phyloP scores from a whole-genome alignment of 78 protist genomes.

The Monosiga brevicollis region DNA sequence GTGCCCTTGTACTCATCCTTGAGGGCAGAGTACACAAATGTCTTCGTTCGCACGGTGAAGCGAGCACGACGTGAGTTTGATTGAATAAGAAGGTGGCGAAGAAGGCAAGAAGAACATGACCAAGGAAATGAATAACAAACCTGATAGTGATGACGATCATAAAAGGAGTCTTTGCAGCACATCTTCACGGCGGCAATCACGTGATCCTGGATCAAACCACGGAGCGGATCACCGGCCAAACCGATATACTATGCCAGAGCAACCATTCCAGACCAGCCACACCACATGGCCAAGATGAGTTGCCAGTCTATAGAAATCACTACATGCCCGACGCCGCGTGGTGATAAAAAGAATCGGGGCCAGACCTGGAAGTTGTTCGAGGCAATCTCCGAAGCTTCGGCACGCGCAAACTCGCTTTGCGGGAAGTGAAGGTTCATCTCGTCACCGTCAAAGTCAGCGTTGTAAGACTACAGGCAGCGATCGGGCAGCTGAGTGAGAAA shows the following conservation, averaged over 20 bases:
- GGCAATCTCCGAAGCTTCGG: conserved; percentile 78
- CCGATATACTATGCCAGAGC: too few species aligned
- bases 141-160: conserved; percentile 33
- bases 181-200: conserved; percentile 86
- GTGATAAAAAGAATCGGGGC: too few species aligned
- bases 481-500: too few species aligned
- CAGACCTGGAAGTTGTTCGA: conserved; percentile 26
- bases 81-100: background rate
- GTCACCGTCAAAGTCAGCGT: conserved; percentile 99
- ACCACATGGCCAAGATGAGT: too few species aligned
- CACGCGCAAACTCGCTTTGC: conserved; percentile 46
- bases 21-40: background rate
- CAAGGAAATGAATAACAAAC: background rate
- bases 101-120: background rate
- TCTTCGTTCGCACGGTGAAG: background rate
- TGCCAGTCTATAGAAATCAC: too few species aligned
- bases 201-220: conserved; percentile 99
- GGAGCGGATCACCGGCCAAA: conserved; percentile 89
- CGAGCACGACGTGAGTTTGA: background rate
- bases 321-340: too few species aligned
- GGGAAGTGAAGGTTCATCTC: conserved; percentile 98
- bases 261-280: too few species aligned
- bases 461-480: conserved; percentile 59
- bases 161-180: conserved; percentile 79
- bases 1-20: background rate